These are phyloP conservation scores for Coemansia sp. DNA, from an alignment of 192 early-diverging fungal species.

Conservation along the genomic window DNA sequence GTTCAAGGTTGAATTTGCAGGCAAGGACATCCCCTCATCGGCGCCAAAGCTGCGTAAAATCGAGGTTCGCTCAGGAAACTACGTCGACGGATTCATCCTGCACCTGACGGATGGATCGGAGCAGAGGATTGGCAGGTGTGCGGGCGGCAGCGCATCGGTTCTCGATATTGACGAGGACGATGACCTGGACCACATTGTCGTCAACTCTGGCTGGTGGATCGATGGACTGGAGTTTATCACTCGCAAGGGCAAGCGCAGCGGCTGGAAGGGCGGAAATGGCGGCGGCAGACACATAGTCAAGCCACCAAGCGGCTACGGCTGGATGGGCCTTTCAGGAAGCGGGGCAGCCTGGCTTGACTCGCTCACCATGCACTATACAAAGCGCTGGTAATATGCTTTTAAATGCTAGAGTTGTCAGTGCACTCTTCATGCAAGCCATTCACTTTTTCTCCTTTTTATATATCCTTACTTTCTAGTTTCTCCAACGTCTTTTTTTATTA, in stretches of 20 bases:
- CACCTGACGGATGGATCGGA: conserved; percentile 46
- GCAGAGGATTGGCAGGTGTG: conserved; percentile 40
- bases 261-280: conserved; percentile 58
- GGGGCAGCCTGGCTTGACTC: conserved; percentile 55
- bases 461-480: background rate
- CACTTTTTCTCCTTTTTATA: background rate
- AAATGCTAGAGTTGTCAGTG: too few relatives aligned
- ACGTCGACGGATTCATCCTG: conserved; percentile 54
- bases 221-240: conserved; percentile 61
- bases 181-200: conserved; percentile 45
- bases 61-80: conserved; percentile 47
- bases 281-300: conserved; percentile 46
- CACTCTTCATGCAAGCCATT: background rate
- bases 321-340: conserved; percentile 56
- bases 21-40: conserved; percentile 14
- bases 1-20: conserved; percentile 25
- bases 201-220: conserved; percentile 57
- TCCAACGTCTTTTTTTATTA: background rate
- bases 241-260: conserved; percentile 44
- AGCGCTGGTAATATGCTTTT: conserved; percentile 8
- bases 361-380: conserved; percentile 52
- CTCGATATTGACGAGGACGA: conserved; percentile 49
- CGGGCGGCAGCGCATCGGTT: conserved; percentile 31
- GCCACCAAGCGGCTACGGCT: conserved; percentile 53
- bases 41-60: conserved; percentile 20